Percentiles rank a stretch among this genome's conserved stretches.
Evolutionary conservation across 108 stramenopile species (phyloP).

Genomic region (Seminavis robusta): DNA sequence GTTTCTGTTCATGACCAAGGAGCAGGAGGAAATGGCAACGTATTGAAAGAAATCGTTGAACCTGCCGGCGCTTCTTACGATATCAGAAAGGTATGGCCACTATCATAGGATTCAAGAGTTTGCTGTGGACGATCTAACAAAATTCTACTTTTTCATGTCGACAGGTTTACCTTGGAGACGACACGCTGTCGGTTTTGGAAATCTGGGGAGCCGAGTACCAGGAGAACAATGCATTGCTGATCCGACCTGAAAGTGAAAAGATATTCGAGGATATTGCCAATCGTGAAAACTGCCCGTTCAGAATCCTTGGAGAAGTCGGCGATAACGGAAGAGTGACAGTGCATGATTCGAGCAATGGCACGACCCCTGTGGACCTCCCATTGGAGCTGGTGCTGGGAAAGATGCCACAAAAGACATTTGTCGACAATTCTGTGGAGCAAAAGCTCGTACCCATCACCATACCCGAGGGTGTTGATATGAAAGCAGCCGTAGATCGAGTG

Average conservation of each 20-base stretch:
- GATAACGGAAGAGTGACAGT: conserved; percentile 93
- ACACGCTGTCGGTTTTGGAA: conserved; percentile 94
- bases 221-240: conserved; percentile 97
- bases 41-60: conserved; percentile 99
- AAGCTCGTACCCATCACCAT: conserved; percentile 61
- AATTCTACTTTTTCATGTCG: background rate
- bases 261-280: conserved; percentile 82
- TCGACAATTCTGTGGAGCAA: conserved; percentile 51
- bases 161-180: conserved; percentile 87
- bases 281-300: conserved; percentile 93
- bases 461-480: conserved; percentile 72
- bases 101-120: conserved; percentile 1
- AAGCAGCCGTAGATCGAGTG: conserved; percentile 80
- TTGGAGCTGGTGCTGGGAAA: conserved; percentile 95
- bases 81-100: conserved; percentile 76
- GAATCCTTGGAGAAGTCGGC: conserved; percentile 89
- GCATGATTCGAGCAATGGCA: conserved; percentile 80
- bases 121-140: background rate
- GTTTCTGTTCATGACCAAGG: conserved; percentile 98
- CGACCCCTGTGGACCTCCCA: conserved; percentile 96
- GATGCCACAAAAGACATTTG: conserved; percentile 99
- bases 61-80: conserved; percentile 95
- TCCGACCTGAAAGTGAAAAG: conserved; percentile 67
- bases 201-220: conserved; percentile 99
- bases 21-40: conserved; percentile 99